These are phyloP conservation scores for Sequoia sempervirens DNA, from an alignment of 75 land plant genomes.

Conservation along the genomic window DNA sequence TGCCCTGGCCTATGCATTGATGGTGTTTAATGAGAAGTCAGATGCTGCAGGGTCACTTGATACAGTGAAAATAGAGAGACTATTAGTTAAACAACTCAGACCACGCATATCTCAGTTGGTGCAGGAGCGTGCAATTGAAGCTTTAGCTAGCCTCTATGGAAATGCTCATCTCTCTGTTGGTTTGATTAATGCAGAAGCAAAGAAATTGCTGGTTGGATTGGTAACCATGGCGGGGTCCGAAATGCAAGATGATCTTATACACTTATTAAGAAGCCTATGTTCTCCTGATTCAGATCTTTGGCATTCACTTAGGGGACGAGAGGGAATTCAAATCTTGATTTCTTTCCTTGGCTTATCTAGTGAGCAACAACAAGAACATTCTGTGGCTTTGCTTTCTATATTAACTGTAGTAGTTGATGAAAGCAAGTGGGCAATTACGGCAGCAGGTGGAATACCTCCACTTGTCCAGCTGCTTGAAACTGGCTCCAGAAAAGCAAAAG, in stretches of 20 bases:
- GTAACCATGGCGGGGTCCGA: slow-evolving; percentile 75
- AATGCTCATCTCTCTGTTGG: slow-evolving; percentile 45
- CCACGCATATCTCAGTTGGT: slow-evolving; percentile 44
- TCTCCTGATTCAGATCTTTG: slow-evolving; percentile 51
- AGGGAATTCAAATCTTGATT: slow-evolving; percentile 86
- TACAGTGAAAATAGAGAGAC: slow-evolving; percentile 50
- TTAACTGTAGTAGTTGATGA: slow-evolving; percentile 74
- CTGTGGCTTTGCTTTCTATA: slow-evolving; percentile 69
- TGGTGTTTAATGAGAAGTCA: slow-evolving; percentile 55
- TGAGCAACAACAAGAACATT: slow-evolving; percentile 91
- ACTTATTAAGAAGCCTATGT: slow-evolving; percentile 58
- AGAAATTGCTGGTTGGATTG: slow-evolving; percentile 76
- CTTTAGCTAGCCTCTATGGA: slow-evolving; percentile 83
- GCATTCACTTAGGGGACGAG: slow-evolving; percentile 56
- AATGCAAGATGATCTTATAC: slow-evolving; percentile 68
- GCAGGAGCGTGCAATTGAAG: slow-evolving; percentile 83
- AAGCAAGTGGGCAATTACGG: slow-evolving; percentile 98
- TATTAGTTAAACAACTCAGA: slow-evolving; percentile 59
- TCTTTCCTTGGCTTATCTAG: slow-evolving; percentile 79
- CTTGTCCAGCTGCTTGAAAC: slow-evolving; percentile 81
- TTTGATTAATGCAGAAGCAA: slow-evolving; percentile 72
- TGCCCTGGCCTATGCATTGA: slow-evolving; percentile 77
- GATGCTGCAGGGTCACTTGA: slow-evolving; percentile 33
- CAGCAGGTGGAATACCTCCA: slow-evolving; percentile 97
- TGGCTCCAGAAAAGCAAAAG: slow-evolving; percentile 40